Base-by-base conservation (phyloP, 2,329 filamentous ascomycete species). In the Ophiostoma ips region DNA sequence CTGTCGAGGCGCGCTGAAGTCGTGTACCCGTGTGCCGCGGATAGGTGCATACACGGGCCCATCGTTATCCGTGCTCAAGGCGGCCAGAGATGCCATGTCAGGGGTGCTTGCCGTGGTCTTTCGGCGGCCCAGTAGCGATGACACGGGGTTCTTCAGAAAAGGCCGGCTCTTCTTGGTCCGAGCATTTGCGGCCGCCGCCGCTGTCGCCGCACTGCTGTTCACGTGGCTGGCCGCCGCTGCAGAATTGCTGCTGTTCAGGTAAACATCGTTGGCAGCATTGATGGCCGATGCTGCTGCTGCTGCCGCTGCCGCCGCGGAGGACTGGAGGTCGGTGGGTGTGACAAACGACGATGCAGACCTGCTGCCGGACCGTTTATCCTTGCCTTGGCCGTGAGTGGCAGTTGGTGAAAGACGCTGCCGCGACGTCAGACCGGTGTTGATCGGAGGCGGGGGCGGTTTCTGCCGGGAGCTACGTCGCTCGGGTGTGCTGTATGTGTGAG, bases 21-120 rank as follows among this genome's bases (percentile, higher is more conserved):
- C 80, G 59, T 84, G 81, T 46, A 82, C 72, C 44, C 71, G 69
- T 8, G 75, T 84, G 46, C 76, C 81, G 58, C 71, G 72, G 55
- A 84, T 84, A 16, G 79, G 79, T 57, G 83, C 79, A 56, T 81
- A 80, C 18, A 64, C 62, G 5, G 70, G 68, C 56, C 73, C 71
- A 13, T 70, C 68, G 0, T 61, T 43, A 18, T 50, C 44, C n/a
- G 11, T 56, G 8, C 65, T 63, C 43, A 65, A 56, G 28, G 71
- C 57, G 0, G 71, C 66, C 19, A 71, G 57, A 1, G 69, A 65
- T 1, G 60, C 58, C 3, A 71, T 52, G 41, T 75, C 72, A 1
- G 69, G 65, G 1, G 64, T 62, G 47, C 67, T 68, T 50, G 78
- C 74, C 15, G 67, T 72, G 12, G 71, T 71, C 56, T 73, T 77